These are phyloP conservation scores for Hymenoscyphus linearis DNA, from an alignment of 2,329 filamentous ascomycete species.

Conservation along the genomic window DNA sequence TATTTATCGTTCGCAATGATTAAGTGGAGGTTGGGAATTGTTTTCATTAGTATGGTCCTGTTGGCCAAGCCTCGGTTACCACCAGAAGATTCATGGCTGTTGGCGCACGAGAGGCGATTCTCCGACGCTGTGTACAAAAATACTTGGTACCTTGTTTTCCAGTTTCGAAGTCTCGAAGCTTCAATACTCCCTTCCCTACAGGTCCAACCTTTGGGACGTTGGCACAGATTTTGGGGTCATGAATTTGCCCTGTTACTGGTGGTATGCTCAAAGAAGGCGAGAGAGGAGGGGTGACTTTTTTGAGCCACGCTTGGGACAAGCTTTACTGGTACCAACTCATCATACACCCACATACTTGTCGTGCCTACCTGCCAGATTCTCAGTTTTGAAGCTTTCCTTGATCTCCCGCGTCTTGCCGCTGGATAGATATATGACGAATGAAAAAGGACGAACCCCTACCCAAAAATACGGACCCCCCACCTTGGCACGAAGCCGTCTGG, in stretches of 20 bases:
- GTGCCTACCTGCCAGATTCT: neutral
- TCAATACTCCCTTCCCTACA: neutral
- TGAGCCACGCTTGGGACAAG: too few species aligned
- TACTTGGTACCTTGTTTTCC: neutral
- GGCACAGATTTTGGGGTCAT: constrained; percentile 13
- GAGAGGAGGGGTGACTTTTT: too few species aligned
- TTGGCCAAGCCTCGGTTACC: neutral
- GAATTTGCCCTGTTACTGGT: neutral
- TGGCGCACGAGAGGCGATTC: neutral
- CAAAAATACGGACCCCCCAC: constrained; percentile 11
- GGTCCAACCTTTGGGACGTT: constrained; percentile 4
- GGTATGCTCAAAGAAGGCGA: constrained; percentile 9
- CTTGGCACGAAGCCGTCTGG: constrained; percentile 1
- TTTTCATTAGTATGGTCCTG: neutral
- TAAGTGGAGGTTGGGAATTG: neutral
- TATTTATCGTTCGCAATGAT: neutral
- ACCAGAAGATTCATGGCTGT: neutral
- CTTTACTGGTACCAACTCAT: neutral
- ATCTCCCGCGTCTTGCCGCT: neutral
- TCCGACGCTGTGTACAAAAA: neutral
- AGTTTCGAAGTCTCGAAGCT: neutral
- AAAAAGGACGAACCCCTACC: constrained; percentile 6
- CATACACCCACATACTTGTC: neutral
- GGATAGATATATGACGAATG: neutral
- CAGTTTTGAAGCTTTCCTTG: neutral